Base-by-base conservation (phyloP, 352 stramenopile genomes). In the Phytophthora foliorum region DNA sequence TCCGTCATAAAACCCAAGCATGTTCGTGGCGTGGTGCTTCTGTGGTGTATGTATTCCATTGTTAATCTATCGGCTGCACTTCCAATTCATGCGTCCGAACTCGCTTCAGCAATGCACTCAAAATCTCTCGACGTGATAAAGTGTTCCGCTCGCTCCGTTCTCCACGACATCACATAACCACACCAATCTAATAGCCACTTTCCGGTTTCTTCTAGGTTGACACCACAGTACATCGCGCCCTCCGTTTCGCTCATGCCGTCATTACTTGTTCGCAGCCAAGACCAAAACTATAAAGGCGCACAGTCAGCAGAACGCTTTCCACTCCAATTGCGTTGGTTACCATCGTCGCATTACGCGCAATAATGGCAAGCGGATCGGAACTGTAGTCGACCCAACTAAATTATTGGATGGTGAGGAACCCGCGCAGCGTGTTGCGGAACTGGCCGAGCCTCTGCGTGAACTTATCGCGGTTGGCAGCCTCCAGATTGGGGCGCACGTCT, bases 391-490 rank as follows among this genome's bases (percentile, higher is more conserved):
- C 49, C 61, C 44, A 41, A 62, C 49, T 62, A 61, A 71, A 66
- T 77, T 87, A 89, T 69, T 94, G 81, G 63, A 93, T 83, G 24
- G 97, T 99, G 32, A 99, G 82, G 75, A 99, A 99, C 48, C 91
- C 75, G 56, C 96, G 88, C 53, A 98, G 86, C 22, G 95, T 92
- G 56, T 99, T 96, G 46, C 97, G 94, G 80, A 99, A 99, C 53
- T 97, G 91, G 17, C 96, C 98, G 19, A 99, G 82, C 58, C 96
- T 98, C 76, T 99, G 97, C 25, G 97, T 99, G 67, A 99, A 99
- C 68, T 98, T 94, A 88, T 99, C 98, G 49, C 98, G 90, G 76
- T 99, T 99, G 16, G 96, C 84, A 62, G 93, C 95, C 75, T 99
- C 97, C 31, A 99, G 78, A 67, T 98, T 99, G 34, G 95, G 87